Evolutionary conservation across 2,329 filamentous ascomycete genomes (phyloP), one percentile per base, ranked within the genome.

Genomic region (Talaromyces atroroseus): DNA sequence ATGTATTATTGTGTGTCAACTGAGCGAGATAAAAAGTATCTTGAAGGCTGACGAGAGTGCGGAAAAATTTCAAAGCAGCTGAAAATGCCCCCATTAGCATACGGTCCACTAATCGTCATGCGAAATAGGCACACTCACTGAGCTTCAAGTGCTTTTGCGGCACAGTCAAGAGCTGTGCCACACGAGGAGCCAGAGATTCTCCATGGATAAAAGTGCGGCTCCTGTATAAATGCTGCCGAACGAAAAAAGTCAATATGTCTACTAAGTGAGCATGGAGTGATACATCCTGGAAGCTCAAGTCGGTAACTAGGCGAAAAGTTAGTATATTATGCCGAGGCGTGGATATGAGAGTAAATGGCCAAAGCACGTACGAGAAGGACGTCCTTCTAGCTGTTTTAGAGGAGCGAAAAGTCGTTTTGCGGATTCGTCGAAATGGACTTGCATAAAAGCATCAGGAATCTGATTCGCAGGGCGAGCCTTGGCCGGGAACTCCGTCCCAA

Each of bases 41-140:
- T 66, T 94, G 87, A 38, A 96, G 80, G 47, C 86, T 85, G 57
- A 96, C 82, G 59, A 95, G 83, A 46, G 89, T 89, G 34, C 92
- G 88, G 76, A 97, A 92, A 75, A 96, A 96, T 69, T 96, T 94
- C 63, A 99, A 82, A 5, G 92, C 90, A 65, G 90, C 89, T 92
- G 57, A 3, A 23, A 14, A 29, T 5, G 26, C 26, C 16, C 11
- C 52, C 18, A 44, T 61, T 16, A 61, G 45, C 29, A 44, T n/a
- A 40, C 21, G 18, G 11, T 52, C 14, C 42, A 45, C 23, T 14
- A 11, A 10, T 21, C 2, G 23, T 44, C n/a, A 23, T 8, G 16
- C 57, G 16, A n/a, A 29, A 29, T 29, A 10, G 26, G 5, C 26
- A 29, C 36, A 76, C 86, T 73, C 76, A 92, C 89, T 89, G 45